Evolutionary conservation across 305 asterid species (phyloP), one percentile per base, ranked within the genome.

Genomic region (Fraxinus xanthoxyloides): DNA sequence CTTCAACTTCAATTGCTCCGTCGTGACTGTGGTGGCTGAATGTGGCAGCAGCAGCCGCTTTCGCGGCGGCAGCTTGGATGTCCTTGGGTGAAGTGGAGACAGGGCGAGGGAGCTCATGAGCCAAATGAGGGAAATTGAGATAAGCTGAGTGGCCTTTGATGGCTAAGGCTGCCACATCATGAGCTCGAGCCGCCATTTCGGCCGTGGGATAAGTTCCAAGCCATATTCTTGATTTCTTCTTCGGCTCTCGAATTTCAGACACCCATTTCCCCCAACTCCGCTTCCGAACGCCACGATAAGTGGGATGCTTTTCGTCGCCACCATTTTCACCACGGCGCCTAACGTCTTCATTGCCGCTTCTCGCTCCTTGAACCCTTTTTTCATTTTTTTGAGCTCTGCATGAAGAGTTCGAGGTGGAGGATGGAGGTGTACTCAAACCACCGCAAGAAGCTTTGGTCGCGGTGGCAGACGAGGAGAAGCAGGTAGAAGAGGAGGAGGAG

Each of bases 261-360:
- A 95, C 98, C 98, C 98, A 95, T 88, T 92, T 92, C 1, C 98
- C 98, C 98, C 98, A 95, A 72, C 87, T 92, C 4, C 98, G 90
- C 88, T 88, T 92, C 80, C 98, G 87, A 0, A 95, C 98, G 32
- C 98, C 98, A 34, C 98, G 92, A 79, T 87, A 92, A 0, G 90
- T 86, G 4, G 92, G 93, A 78, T 90, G 95, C 26, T 87, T 89
- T 65, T 65, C 72, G 17, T 65, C 72, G n/a, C 15, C 31, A 10
- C 30, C 34, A 23, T 63, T 46, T 3, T 46, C 56, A 46, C 56
- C 56, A 15, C 19, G 35, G 35, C 35, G 72, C 7, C 13, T 65
- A 26, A 10, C 72, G 35, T 65, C 72, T n/a, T 65, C 72, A 8
- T 65, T 65, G 72, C 72, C 72, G 2, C 72, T 65, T 26, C 72